Evolutionary conservation across 2,329 filamentous ascomycete species (phyloP).

Genomic region (Hirsutella minnesotensis): DNA sequence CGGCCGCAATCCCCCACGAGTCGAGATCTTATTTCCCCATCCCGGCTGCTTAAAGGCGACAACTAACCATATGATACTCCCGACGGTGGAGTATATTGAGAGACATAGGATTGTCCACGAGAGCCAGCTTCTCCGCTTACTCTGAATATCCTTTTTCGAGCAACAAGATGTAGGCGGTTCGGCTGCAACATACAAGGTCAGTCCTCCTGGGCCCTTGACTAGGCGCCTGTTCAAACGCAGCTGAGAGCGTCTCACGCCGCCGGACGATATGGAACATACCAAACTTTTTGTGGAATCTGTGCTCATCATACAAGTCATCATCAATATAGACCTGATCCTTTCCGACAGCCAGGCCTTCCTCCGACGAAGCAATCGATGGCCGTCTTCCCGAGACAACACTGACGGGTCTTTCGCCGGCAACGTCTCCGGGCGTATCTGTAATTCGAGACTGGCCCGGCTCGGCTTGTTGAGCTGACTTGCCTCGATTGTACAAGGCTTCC

Average conservation of each 20-base stretch:
- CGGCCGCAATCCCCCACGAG: slow-evolving; percentile 40
- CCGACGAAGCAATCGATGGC: neutral
- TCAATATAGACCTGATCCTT: neutral
- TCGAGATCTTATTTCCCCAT: slow-evolving; percentile 47
- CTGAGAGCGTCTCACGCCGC: neutral
- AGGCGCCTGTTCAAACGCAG: no score
- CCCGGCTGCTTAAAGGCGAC: slow-evolving; percentile 50
- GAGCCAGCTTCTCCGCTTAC: slow-evolving; percentile 31
- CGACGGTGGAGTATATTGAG: slow-evolving; percentile 50
- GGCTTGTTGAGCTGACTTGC: neutral
- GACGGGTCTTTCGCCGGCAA: no score
- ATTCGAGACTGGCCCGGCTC: no score
- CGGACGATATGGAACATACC: slow-evolving; percentile 9
- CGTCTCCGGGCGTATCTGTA: no score
- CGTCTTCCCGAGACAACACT: no score
- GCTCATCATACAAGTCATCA: slow-evolving; percentile 8
- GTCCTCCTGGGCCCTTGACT: no score
- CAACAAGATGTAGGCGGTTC: slow-evolving; percentile 21
- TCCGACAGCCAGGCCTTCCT: neutral
- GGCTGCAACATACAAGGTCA: slow-evolving; percentile 1
- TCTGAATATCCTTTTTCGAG: slow-evolving; percentile 19
- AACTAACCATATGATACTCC: slow-evolving; percentile 55
- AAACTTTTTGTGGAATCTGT: slow-evolving; percentile 19
- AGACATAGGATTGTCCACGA: slow-evolving; percentile 32
- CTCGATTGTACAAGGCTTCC: neutral